Base-by-base conservation (phyloP, 495 filamentous ascomycete genomes). In the Articulospora tetracladia region DNA sequence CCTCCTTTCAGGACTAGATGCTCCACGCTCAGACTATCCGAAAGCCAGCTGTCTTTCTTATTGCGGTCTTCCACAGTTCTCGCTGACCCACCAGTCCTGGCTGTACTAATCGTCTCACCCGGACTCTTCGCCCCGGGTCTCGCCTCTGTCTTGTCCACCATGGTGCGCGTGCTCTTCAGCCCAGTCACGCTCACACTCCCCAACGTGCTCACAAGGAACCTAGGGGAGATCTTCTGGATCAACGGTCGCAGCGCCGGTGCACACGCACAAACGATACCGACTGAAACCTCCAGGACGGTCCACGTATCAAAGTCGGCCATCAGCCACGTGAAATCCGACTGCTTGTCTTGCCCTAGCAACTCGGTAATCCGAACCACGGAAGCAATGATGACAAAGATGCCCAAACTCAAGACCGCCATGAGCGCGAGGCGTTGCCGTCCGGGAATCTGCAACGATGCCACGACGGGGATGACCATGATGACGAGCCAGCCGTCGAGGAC, bases 381-480 rank as follows among this genome's bases (percentile, higher is more conserved):
- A 30, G 51, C 27, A n/a, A 53, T 53, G 13, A 53, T 28, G 8
- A 53, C 51, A 32, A 53, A 53, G 1, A 53, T n/a, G 17, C 51
- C 51, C 3, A 53, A 20, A 34, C 23, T 28, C 24, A 53, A 32
- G 24, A 53, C 6, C 13, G 27, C 27, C 51, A 53, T 28, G 24
- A 53, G 23, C 11, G 51, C 51, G 24, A 30, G 6, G 17, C 27
- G 23, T 17, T 53, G 51, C 19, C 27, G 24, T 4, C 8, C 12
- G 2, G 51, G 13, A 34, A 53, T 53, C 27, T 53, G 23, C 12
- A 53, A 30, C 1, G 22, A n/a, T 1, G 17, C 15, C 17, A 53
- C 17, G 27, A 53, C 24, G 3, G 51, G 51, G 19, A 53, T 53
- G 25, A 30, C 23, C 15, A 53, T 28, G 19, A 53, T 53, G 24